Base-by-base conservation (phyloP, 2,329 filamentous ascomycete genomes). In the Didymella glomerata region DNA sequence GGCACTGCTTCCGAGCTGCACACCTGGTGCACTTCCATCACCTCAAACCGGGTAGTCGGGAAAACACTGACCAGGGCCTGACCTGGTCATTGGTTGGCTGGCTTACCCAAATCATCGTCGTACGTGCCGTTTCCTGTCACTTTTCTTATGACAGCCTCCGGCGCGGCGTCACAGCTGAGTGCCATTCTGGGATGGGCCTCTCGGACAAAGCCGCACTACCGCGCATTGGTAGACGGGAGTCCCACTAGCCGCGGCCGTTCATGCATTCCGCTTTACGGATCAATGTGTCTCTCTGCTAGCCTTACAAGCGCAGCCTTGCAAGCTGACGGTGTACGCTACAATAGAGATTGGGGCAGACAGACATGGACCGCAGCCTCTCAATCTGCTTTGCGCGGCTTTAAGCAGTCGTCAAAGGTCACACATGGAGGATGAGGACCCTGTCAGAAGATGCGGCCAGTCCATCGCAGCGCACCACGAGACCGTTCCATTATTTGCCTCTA, bases 81-180 rank as follows among this genome's bases (percentile, higher is more conserved):
- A 63, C 50, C 53, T 61, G 56, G 57, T 51, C 18, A 64, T 68
- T 67, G 67, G 69, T 48, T 50, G 54, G 41, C 56, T 49, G 50
- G 47, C 44, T 50, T 53, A 63, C 54, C 55, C 51, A 57, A 36
- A 66, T 73, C 52, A 40, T 68, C 69, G 69, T 64, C 59, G 74
- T 75, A 71, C 65, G 61, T 74, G 66, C 73, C 73, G 75, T 77
- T 77, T 76, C 68, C 69, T 73, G 75, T 77, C 74, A 75, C 54
- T 66, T 52, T 46, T 3, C 27, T 58, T 61, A 56, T 65, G 63
- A 58, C 57, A 61, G 50, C 45, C 61, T 49, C 51, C 64, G 22
- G 66, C 56, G 68, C 62, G 52, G 67, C 63, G 59, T 65, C 49
- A 32, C 48, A 53, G 51, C 30, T 50, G 44, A 60, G 60, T 63